Evolutionary conservation across 352 stramenopile genomes (phyloP), one percentile per base, ranked within the genome.

Genomic region (Phytopythium helicoides): DNA sequence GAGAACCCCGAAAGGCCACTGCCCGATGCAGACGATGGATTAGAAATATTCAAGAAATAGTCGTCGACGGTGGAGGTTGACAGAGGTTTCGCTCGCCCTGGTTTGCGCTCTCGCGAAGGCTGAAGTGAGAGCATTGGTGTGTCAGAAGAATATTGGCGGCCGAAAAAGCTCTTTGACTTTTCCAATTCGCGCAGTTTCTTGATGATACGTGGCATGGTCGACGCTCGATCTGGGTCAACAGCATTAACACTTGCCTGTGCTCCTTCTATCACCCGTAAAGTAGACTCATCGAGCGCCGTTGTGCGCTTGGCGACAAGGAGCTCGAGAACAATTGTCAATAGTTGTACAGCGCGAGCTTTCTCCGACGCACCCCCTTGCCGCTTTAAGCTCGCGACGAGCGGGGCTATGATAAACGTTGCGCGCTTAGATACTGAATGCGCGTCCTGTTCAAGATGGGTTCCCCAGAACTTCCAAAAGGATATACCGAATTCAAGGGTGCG

Each of bases 381-480:
- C 1, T 39, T 62, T 28, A 92, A 74, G 45, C 81, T 90, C 21
- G 66, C 58, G n/a, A 85, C 64, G 12, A 92, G 47, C 35, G 79
- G 69, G 22, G 53, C 39, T 21, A 92, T 62, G 14, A 92, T 54
- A 0, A 58, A 73, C 36, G 63, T 64, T 10, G 78, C 81, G 4
- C 79, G 75, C 23, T 87, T 88, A 26, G 64, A 88, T 16, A 64
- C 66, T 0, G 73, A 74, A 41, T 60, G 61, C 19, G 57, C 34
- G 25, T 87, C 76, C 47, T 86, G 71, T 31, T 40, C 45, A n/a
- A 88, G 52, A n/a, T 72, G 62, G 38, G 61, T 70, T 6, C 54
- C 58, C 68, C 81, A 87, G 44, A 92, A 92, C 47, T 70, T 71
- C 82, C 82, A 92, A 41, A 91, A 91, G 16, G 64, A 62, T 9